Base-by-base conservation (phyloP, 1,284 basidiomycete species). In the Malassezia pachydermatis region DNA sequence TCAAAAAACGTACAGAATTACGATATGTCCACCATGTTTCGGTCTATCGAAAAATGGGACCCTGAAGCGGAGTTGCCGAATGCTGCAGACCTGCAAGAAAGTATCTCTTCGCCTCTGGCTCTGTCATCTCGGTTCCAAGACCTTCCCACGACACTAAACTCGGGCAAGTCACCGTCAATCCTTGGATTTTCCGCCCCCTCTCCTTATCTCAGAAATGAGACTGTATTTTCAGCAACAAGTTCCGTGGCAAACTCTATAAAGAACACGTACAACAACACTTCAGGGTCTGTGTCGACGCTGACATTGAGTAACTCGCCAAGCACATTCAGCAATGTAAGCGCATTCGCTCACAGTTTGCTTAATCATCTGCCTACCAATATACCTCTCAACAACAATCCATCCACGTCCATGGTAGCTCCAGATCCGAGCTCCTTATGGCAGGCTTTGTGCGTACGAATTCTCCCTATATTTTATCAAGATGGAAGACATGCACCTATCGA, bases 381-480 rank as follows among this genome's bases (percentile, higher is more conserved):
- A 19, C 29, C 14, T 11, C 16, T 4, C 22, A 32, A 29, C 19
- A 38, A 35, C 22, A 10, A 33, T 25, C 23, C 27, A n/a, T 22
- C 32, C 16, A 24, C 34, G 4, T 25, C 16, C 9, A 14, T 27
- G 8, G 14, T 20, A 6, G 22, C 36, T 6, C 13, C 22, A 2
- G 22, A 9, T n/a, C 39, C 39, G 25, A 17, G 19, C 11, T 13
- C 32, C 14, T 30, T 57, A 9, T 90, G 88, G 88, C 79, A 81
- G 47, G 76, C 80, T 34, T 74, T 94, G 17, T 86, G 89, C 65
- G 81, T 90, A 20, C 81, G 86, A 66, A 81, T 94, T 6, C 75
- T 95, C 10, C 88, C 88, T 0, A 74, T 94, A 5, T 94, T 90
- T 76, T 94, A 94, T 48, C 85, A 87, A 35, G 86, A 92, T 63